Conservation (phyloP, 768 basidiomycete genomes). For the Porphyrellus cyaneotinctus region DNA sequence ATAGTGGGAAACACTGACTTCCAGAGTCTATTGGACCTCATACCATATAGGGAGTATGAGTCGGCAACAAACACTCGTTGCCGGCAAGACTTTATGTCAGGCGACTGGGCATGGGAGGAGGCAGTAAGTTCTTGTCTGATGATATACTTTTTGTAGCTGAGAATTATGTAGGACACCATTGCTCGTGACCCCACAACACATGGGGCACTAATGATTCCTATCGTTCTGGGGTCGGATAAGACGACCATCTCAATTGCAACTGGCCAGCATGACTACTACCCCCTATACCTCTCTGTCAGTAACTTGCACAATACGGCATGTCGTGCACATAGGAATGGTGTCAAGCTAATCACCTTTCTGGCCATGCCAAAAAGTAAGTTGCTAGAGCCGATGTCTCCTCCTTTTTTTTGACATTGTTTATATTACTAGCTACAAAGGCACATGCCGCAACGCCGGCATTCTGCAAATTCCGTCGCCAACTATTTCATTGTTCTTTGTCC, state of each 20-base stretch:
- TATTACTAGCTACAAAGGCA: neutral
- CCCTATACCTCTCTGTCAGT: neutral
- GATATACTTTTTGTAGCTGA: no score
- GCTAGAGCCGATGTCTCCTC: no score
- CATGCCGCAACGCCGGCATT: neutral
- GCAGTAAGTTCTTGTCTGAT: slow-evolving; percentile 8
- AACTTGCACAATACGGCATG: neutral
- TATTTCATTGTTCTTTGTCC: no score
- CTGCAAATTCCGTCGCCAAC: neutral
- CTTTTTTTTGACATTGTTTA: no score
- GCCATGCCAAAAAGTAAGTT: slow-evolving; percentile 9
- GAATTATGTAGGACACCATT: neutral
- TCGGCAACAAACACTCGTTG: neutral
- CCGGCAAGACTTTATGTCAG: neutral
- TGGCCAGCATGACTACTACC: neutral
- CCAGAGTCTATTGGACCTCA: neutral
- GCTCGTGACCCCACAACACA: neutral
- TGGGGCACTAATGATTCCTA: neutral
- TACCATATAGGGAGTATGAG: neutral
- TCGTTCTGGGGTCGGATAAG: neutral
- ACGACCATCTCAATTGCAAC: neutral
- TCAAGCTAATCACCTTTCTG: neutral
- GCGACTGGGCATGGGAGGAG: slow-evolving; percentile 1
- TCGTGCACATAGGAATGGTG: neutral
- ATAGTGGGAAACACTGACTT: neutral